Percentiles rank a stretch among this genome's conserved stretches.
Conservation (phyloP, 2,329 filamentous ascomycete genomes). For the Pseudocercospora eumusae region DNA sequence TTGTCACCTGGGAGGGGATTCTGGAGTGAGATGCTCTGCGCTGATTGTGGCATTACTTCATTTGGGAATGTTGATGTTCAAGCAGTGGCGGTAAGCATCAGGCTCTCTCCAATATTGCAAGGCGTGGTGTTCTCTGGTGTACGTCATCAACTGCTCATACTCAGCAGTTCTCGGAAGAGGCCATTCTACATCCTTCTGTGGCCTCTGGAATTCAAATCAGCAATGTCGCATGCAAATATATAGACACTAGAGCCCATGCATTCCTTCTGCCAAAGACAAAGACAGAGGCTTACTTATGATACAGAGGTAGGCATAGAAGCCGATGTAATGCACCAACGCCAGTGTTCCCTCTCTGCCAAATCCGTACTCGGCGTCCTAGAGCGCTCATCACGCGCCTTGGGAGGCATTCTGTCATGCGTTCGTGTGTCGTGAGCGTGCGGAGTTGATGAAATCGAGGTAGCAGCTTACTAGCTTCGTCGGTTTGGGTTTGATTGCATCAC, state of each 20-base stretch:
- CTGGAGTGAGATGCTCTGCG: background rate
- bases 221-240: background rate
- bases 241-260: too few relatives aligned
- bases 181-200: background rate
- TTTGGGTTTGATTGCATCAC: too few relatives aligned
- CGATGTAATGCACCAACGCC: constrained; percentile 31
- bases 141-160: constrained; percentile 6
- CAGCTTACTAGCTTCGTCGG: background rate
- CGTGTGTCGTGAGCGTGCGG: background rate
- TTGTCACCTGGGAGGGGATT: constrained; percentile 23
- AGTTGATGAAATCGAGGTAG: background rate
- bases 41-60: constrained; percentile 16
- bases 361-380: constrained; percentile 13
- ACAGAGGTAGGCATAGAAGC: constrained; percentile 30
- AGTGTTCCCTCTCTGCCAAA: constrained; percentile 32
- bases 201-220: background rate
- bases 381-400: constrained; percentile 17
- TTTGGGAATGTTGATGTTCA: constrained; percentile 5
- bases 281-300: too few relatives aligned
- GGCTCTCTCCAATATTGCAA: background rate
- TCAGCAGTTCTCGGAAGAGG: background rate
- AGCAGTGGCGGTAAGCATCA: background rate
- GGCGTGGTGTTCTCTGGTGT: background rate
- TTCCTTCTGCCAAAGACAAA: too few relatives aligned
- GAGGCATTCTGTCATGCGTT: constrained; percentile 13